Conservation (phyloP, 306 rosid species). For the Trifolium fragiferum region DNA sequence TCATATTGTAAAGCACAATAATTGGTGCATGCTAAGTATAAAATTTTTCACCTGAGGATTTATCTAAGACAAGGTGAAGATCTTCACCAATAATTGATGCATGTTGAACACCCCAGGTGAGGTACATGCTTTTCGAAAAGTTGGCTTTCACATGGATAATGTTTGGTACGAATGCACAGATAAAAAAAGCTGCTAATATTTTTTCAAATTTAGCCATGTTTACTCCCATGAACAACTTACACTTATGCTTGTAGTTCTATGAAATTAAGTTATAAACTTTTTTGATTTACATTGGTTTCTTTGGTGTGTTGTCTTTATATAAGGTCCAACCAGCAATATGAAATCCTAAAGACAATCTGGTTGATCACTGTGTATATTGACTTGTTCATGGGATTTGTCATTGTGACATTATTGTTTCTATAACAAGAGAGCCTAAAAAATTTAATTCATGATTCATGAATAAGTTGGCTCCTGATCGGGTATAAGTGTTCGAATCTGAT, state of each 20-base stretch:
- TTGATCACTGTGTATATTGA: constrained; percentile 15
- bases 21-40: background rate
- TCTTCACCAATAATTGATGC: constrained; percentile 61
- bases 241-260: constrained; percentile 8
- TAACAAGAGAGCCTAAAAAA: constrained; percentile 42
- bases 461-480: constrained; percentile 50
- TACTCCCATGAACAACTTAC: constrained; percentile 16
- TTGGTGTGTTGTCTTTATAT: constrained; percentile 46
- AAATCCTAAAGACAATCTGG: constrained; percentile 28
- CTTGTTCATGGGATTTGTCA: constrained; percentile 43
- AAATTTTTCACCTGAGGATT: constrained; percentile 55
- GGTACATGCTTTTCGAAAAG: constrained; percentile 59
- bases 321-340: constrained; percentile 35
- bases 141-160: constrained; percentile 54
- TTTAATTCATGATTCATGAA: constrained; percentile 45
- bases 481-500: constrained; percentile 24
- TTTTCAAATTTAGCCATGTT: constrained; percentile 53
- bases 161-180: constrained; percentile 44
- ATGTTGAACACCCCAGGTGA: constrained; percentile 61
- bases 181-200: constrained; percentile 47
- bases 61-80: constrained; percentile 71
- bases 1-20: too few relatives aligned
- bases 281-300: constrained; percentile 32
- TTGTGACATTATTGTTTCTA: constrained; percentile 41
- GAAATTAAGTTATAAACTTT: constrained; percentile 32